Conservation (phyloP, 73 alveolate genomes). For the Paramecium octaurelia region DNA sequence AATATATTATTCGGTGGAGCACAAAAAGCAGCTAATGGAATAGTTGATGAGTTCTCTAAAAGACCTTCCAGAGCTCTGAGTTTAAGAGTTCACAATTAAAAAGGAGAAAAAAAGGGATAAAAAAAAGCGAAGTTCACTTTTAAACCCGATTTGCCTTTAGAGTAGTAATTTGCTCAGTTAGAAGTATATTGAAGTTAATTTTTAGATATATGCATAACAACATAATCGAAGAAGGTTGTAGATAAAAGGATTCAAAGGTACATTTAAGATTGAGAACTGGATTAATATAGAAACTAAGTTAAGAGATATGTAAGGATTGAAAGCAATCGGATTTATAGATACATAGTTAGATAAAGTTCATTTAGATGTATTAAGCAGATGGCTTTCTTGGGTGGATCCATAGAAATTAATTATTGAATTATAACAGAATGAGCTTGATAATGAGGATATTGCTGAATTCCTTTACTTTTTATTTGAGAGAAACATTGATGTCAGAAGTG, state of each 20-base stretch:
- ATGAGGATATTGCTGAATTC: neutral
- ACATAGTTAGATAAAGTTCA: conserved; percentile 15
- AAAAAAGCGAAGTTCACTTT: neutral
- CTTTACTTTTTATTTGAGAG: neutral
- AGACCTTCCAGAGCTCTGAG: neutral
- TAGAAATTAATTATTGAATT: neutral
- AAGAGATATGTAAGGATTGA: neutral
- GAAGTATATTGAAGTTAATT: neutral
- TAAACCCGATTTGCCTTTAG: neutral
- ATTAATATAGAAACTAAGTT: neutral
- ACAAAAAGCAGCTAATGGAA: neutral
- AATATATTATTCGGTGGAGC: neutral
- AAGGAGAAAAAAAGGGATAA: neutral
- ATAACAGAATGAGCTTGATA: conserved; percentile 34
- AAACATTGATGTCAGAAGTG: neutral
- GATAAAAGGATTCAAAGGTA: conserved; percentile 25
- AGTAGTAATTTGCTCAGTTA: neutral
- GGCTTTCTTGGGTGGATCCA: neutral
- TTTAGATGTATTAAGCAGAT: neutral
- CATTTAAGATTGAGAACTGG: conserved; percentile 37
- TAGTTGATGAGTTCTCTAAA: neutral
- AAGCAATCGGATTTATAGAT: conserved; percentile 2
- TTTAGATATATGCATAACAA: neutral
- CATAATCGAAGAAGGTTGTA: neutral
- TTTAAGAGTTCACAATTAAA: neutral